Base-by-base conservation (phyloP, 2,329 filamentous ascomycete species). In the Teratosphaeria epicoccoides region DNA sequence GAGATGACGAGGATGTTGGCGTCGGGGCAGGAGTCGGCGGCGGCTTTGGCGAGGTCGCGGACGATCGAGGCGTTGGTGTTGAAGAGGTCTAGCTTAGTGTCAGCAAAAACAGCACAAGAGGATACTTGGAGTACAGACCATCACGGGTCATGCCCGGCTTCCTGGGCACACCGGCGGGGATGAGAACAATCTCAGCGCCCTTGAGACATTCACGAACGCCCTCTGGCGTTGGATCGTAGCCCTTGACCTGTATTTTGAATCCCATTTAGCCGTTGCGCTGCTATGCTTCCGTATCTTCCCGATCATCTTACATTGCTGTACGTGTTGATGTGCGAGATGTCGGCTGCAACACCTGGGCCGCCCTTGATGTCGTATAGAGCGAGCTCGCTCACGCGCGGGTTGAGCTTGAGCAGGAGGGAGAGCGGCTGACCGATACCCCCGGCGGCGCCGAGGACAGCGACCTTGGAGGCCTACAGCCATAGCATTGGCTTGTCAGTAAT, bases 11-110 rank as follows among this genome's bases (percentile, higher is more conserved):
- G 83, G 73, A 97, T 80, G 77, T 95, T 95, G 74, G 93, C 93
- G 60, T 96, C 80, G 67, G 93, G 93, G 70, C 85, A 81, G 63
- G 87, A 81, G 68, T 95, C 83, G 68, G 93, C 93, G 69, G 83
- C 84, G 66, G 89, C 90, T 83, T 95, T 95, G 77, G 91, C 90
- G 61, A 98, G 84, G 76, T 97, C 93, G 70, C 91, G 90, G 72
- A 98, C 93, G 73, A 98, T 98, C 71, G 88, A 95, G 74, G 93
- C 93, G 76, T 98, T 98, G 81, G 91, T 98, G 84, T 97, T 97
- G 89, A 98, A 98, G 60, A 98, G 85, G 73, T 98, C 91, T 83
- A 53, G 22, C 22, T 40, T 23, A 14, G 45, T 12, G 37, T 53
- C 33, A 53, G 46, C 40, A 24, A 14, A n/a, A 9, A 6, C 12